These are phyloP conservation scores for Brassica juncea DNA, from an alignment of 345 rosid genomes.

Conservation along the genomic window DNA sequence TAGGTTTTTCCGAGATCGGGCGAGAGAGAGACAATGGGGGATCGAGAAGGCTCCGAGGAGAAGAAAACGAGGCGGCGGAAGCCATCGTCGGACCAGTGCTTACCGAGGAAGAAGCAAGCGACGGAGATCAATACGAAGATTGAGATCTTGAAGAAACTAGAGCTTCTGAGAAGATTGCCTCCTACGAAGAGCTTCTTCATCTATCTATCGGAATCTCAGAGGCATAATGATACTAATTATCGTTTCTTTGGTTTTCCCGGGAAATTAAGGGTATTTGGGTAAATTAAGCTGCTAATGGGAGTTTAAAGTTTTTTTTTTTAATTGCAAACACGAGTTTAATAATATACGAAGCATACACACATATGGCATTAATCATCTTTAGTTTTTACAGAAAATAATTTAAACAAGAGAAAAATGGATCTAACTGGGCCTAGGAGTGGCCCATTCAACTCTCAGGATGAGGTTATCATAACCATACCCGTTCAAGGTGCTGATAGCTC, in stretches of 20 bases:
- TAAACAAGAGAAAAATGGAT: neutral
- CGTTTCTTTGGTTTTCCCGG: slow-evolving; percentile 11
- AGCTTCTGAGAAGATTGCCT: slow-evolving; percentile 47
- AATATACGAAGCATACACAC: too few species aligned
- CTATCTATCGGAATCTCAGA: slow-evolving; percentile 18
- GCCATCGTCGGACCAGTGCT: slow-evolving; percentile 71
- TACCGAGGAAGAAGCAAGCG: slow-evolving; percentile 82
- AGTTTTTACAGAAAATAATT: too few species aligned
- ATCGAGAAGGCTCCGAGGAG: slow-evolving; percentile 45
- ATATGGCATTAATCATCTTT: too few species aligned
- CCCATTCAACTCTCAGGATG: neutral
- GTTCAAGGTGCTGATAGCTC: neutral
- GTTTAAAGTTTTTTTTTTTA: too few species aligned
- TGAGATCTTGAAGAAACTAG: slow-evolving; percentile 47
- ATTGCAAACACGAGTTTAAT: too few species aligned
- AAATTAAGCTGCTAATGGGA: too few species aligned
- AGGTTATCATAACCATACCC: slow-evolving; percentile 1
- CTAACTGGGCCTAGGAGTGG: neutral
- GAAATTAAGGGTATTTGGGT: neutral
- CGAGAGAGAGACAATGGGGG: slow-evolving; percentile 52
- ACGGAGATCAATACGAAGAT: slow-evolving; percentile 57
- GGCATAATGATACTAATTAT: slow-evolving; percentile 5
- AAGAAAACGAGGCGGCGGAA: slow-evolving; percentile 75
- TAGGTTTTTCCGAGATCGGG: slow-evolving; percentile 55
- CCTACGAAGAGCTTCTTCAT: slow-evolving; percentile 61